phyloP scores from a whole-genome alignment of 2,329 filamentous ascomycete species.

The Passalora sequoiae region DNA sequence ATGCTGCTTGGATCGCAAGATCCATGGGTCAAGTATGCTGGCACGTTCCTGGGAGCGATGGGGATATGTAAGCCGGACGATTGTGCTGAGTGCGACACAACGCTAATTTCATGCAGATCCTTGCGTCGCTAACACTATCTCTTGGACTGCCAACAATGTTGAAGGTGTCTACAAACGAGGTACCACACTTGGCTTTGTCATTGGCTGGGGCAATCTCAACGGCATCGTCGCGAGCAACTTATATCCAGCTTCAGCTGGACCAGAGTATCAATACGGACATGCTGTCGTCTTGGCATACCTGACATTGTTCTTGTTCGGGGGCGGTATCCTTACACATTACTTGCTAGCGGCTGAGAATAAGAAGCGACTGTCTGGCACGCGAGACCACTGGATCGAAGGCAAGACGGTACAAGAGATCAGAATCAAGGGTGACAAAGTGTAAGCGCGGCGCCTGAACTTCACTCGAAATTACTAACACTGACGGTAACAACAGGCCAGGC shows the following conservation, averaged over 20 bases:
- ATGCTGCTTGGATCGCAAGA: slow-evolving; percentile 65
- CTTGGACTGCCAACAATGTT: slow-evolving; percentile 81
- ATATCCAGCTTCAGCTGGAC: slow-evolving; percentile 45
- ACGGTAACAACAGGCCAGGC: slow-evolving; percentile 4
- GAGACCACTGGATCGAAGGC: slow-evolving; percentile 46
- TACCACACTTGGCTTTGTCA: slow-evolving; percentile 79
- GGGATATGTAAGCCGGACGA: slow-evolving; percentile 76
- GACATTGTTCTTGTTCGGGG: slow-evolving; percentile 62
- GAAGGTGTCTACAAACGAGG: slow-evolving; percentile 91
- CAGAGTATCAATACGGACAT: slow-evolving; percentile 65
- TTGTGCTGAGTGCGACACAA: background rate
- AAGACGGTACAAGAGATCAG: slow-evolving; percentile 13
- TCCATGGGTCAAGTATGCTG: slow-evolving; percentile 71
- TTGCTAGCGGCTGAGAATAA: slow-evolving; percentile 64
- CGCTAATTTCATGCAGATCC: slow-evolving; percentile 6
- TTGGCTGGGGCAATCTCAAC: slow-evolving; percentile 87
- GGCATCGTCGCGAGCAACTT: slow-evolving; percentile 76
- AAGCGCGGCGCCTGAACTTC: background rate
- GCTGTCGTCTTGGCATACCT: slow-evolving; percentile 70
- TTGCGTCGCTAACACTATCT: slow-evolving; percentile 68
- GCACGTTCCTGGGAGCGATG: slow-evolving; percentile 75
- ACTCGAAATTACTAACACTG: background rate
- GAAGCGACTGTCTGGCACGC: slow-evolving; percentile 58
- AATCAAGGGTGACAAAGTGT: slow-evolving; percentile 13
- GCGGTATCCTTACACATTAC: slow-evolving; percentile 61